A percentile compares a stretch with the other conserved stretches of the same genome.
Conservation (phyloP, 257 asterid species). For the Ehretia macrophylla region DNA sequence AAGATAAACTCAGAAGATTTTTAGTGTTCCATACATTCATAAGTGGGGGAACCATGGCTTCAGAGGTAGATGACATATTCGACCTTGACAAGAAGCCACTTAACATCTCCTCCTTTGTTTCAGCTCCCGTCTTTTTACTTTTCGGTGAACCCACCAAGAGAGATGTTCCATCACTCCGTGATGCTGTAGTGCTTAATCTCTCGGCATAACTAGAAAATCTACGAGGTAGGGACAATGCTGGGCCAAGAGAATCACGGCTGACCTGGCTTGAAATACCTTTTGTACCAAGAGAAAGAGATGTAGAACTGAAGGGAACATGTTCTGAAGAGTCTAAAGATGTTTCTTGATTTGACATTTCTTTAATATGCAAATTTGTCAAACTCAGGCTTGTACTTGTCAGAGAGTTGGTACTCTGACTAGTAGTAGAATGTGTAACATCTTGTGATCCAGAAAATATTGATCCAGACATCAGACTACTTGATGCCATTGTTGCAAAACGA, state of each 20-base stretch:
- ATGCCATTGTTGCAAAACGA: slow-evolving; percentile 49
- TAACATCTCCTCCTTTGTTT: slow-evolving; percentile 75
- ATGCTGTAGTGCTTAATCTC: slow-evolving; percentile 71
- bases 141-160: slow-evolving; percentile 69
- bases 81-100: slow-evolving; percentile 66
- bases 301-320: slow-evolving; percentile 34
- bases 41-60: slow-evolving; percentile 38
- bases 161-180: slow-evolving; percentile 52
- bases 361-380: slow-evolving; percentile 42
- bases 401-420: slow-evolving; percentile 48
- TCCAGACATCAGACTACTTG: slow-evolving; percentile 55
- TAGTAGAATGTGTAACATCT: slow-evolving; percentile 38
- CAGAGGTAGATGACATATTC: slow-evolving; percentile 47
- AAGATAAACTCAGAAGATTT: neutral
- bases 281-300: slow-evolving; percentile 37
- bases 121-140: slow-evolving; percentile 83
- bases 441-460: slow-evolving; percentile 56
- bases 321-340: slow-evolving; percentile 45
- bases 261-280: slow-evolving; percentile 40
- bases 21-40: slow-evolving; percentile 52
- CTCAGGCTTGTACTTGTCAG: slow-evolving; percentile 40
- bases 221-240: slow-evolving; percentile 54
- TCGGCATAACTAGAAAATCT: slow-evolving; percentile 87
- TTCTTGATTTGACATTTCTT: slow-evolving; percentile 37
- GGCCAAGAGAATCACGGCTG: slow-evolving; percentile 55